Evolutionary conservation across 768 basidiomycete genomes (phyloP).

Genomic region (Lenzites betulinus): DNA sequence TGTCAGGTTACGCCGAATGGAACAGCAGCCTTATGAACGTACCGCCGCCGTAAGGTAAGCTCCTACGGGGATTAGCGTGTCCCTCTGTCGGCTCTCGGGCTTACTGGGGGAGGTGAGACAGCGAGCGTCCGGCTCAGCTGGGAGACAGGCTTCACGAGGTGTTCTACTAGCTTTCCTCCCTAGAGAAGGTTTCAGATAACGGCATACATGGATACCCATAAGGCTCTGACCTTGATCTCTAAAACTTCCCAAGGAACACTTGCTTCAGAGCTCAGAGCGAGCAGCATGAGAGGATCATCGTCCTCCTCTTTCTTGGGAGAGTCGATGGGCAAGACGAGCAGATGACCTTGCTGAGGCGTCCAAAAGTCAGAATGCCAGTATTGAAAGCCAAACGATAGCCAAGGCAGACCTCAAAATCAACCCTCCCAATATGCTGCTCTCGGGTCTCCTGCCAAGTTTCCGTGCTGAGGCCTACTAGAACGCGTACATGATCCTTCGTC

Average conservation of each 20-base stretch:
- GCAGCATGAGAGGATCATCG: constrained; percentile 62
- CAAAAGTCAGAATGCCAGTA: background rate
- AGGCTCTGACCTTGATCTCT: constrained; percentile 55
- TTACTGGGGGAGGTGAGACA: constrained; percentile 19
- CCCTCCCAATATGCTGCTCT: constrained; percentile 67
- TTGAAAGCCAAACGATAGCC: background rate
- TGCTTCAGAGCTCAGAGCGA: constrained; percentile 65
- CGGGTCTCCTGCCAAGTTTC: constrained; percentile 81
- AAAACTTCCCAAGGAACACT: constrained; percentile 68
- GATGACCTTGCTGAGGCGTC: constrained; percentile 59
- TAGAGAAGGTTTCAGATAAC: background rate
- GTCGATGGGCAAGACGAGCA: constrained; percentile 69
- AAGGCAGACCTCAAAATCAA: constrained; percentile 71
- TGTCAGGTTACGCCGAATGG: no score
- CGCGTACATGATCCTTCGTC: constrained; percentile 72
- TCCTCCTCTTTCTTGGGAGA: constrained; percentile 31
- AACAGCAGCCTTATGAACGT: no score
- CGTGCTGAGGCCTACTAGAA: constrained; percentile 69
- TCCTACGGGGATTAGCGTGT: background rate
- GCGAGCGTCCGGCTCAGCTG: constrained; percentile 25
- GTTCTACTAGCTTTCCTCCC: constrained; percentile 27
- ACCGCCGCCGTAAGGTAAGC: no score
- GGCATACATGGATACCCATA: no score
- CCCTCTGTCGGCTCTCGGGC: constrained; percentile 18
- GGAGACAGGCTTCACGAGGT: constrained; percentile 28